These are phyloP conservation scores for Colletotrichum gigasporum DNA, from an alignment of 2,329 filamentous ascomycete species.

Conservation along the genomic window DNA sequence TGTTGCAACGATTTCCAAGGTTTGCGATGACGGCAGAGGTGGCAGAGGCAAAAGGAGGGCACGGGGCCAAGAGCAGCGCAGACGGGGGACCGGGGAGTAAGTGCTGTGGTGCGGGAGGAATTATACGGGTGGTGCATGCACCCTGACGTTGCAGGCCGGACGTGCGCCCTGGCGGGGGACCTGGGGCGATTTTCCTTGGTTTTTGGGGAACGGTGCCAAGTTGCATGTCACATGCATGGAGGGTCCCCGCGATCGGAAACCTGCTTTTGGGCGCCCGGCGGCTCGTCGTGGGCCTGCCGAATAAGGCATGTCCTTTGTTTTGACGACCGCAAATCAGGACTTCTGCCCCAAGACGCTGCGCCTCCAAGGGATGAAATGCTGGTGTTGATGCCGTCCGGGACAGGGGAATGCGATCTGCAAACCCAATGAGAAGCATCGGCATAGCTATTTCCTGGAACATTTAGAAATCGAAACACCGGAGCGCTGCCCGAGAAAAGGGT, in stretches of 20 bases:
- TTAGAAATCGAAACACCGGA: background rate
- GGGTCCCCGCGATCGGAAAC: conserved; percentile 28
- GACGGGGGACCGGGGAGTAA: conserved; percentile 15
- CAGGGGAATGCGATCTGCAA: background rate
- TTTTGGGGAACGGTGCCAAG: conserved; percentile 30
- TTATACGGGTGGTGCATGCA: conserved; percentile 18
- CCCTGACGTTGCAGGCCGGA: conserved; percentile 29
- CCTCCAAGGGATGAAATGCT: background rate
- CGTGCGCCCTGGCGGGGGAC: conserved; percentile 27
- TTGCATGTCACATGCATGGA: conserved; percentile 29
- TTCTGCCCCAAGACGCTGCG: background rate
- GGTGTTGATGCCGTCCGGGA: background rate
- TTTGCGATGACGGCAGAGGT: conserved; percentile 24
- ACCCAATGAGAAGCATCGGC: conserved; percentile 4
- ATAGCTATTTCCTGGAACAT: background rate
- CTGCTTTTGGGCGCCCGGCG: conserved; percentile 21
- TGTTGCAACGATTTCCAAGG: conserved; percentile 27
- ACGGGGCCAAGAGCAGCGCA: background rate
- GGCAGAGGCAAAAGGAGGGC: conserved; percentile 3
- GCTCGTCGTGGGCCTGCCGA: conserved; percentile 12
- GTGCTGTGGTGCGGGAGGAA: background rate
- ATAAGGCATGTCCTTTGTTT: conserved; percentile 27
- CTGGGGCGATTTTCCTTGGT: conserved; percentile 29
- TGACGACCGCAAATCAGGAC: conserved; percentile 5
- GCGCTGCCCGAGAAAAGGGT: background rate